Evolutionary conservation across 1,284 basidiomycete species (phyloP), one percentile per base, ranked within the genome.

Genomic region (Cryptococcus sp.): DNA sequence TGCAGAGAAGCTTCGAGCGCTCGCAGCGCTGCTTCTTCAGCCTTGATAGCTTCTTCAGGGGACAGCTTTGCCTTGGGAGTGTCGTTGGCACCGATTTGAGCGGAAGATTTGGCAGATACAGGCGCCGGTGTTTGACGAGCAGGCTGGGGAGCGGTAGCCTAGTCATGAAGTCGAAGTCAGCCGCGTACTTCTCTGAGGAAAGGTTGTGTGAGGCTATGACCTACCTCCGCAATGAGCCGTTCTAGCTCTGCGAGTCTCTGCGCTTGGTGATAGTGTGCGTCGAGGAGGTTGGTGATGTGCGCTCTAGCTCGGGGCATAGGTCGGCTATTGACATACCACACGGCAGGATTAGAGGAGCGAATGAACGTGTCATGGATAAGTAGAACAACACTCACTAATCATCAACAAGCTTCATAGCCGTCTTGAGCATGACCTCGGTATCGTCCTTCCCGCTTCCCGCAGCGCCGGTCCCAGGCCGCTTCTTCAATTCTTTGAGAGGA

Each of bases 271-370:
- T 66, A 54, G 53, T 78, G 73, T 22, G 61, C 51, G 7, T 72
- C 70, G 5, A 71, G 22, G 17, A 77, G 64, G 10, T 54, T 58
- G 5, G 55, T 46, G 22, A 75, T 67, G 54, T 73, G 70, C 3
- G 69, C 67, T 60, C 70, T 54, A 3, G 76, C 74, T 58, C 77
- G 53, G 20, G 74, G 71, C 74, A 74, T 76, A 7, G 72, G 70
- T 20, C 67, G 71, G 50, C 74, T 76, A 17, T 25, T n/a, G 13
- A 53, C 46, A 22, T 53, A 44, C 17, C 13, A 44, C 16, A 20
- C 25, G 17, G 16, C 17, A 20, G 44, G 19, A 5, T 40, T 13
- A 8, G 0, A 19, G 20, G 38, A 52, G 31, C 31, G 8, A 35
- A 35, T 2, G 31, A 35, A 5, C 13, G 8, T 35, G 25, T 8